phyloP scores from a whole-genome alignment of 768 basidiomycete genomes.

The Russula sp. region DNA sequence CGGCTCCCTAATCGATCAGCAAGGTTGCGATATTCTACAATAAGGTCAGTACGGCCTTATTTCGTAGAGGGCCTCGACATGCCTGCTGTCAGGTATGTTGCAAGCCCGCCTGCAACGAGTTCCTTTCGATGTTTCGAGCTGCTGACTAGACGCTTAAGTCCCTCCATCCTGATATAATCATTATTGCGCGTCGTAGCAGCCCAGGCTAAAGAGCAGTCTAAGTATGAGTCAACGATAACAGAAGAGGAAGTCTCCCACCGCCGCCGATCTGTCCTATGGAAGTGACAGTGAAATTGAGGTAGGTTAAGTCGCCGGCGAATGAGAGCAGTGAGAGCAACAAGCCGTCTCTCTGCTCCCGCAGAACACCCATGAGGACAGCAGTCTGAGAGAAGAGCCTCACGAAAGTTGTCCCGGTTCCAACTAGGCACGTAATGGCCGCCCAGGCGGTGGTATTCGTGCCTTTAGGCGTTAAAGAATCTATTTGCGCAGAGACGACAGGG shows the following conservation, averaged over 20 bases:
- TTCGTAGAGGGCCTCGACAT: not conserved
- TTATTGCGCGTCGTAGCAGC: conserved; percentile 65
- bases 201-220: conserved; percentile 48
- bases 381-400: conserved; percentile 58
- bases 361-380: conserved; percentile 55
- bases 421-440: conserved; percentile 49
- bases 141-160: conserved; percentile 56
- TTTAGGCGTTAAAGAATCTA: conserved; percentile 51
- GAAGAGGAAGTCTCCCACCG: conserved; percentile 5
- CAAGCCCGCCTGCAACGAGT: conserved; percentile 64
- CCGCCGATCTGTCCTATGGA: not conserved
- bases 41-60: not conserved
- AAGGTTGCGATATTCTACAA: conserved; percentile 20
- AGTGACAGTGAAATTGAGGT: conserved; percentile 31
- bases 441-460: conserved; percentile 51
- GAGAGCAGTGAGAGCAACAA: conserved; percentile 55
- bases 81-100: conserved; percentile 51
- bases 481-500: conserved; percentile 59
- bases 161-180: conserved; percentile 62
- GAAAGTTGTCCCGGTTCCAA: conserved; percentile 43
- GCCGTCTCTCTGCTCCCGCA: conserved; percentile 65
- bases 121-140: conserved; percentile 63
- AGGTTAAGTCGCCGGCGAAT: conserved; percentile 50
- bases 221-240: not conserved
- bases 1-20: conserved; percentile 24